Evolutionary conservation across 2,329 filamentous ascomycete species (phyloP).

Genomic region (Oidium heveae): DNA sequence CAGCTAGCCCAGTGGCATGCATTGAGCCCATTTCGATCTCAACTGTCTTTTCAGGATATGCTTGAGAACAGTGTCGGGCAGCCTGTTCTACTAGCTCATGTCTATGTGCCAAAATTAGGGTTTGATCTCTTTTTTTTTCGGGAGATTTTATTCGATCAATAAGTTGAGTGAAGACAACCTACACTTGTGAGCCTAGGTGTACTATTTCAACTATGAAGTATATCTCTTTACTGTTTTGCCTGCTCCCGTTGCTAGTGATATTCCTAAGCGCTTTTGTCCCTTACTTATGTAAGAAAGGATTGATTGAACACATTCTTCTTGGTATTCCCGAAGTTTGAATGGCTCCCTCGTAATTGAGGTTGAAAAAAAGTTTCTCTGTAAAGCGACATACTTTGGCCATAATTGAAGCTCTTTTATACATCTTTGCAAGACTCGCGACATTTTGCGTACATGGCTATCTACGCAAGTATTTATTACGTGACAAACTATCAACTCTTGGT

Average conservation of each 20-base stretch:
- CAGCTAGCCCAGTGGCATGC: constrained; percentile 53
- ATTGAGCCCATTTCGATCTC: constrained; percentile 78
- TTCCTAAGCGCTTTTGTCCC: constrained; percentile 56
- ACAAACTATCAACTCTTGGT: too few species aligned
- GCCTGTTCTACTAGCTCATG: constrained; percentile 89
- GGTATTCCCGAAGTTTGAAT: constrained; percentile 53
- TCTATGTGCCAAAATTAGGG: constrained; percentile 76
- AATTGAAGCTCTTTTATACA: constrained; percentile 4
- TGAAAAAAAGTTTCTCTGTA: constrained; percentile 4
- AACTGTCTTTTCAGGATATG: constrained; percentile 58
- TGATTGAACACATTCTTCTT: constrained; percentile 74
- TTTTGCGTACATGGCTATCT: constrained; percentile 2
- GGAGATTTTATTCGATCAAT: constrained; percentile 48
- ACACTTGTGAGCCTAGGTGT: constrained; percentile 3
- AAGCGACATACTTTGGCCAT: constrained; percentile 3
- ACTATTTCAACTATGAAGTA: too few species aligned
- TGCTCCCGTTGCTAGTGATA: constrained; percentile 69
- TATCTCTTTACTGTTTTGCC: constrained; percentile 40
- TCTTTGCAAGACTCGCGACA: constrained; percentile 13
- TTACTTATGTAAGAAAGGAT: constrained; percentile 42
- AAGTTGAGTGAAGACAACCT: constrained; percentile 91
- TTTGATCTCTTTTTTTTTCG: constrained; percentile 37
- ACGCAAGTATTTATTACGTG: too few species aligned
- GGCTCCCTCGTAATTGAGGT: constrained; percentile 3
- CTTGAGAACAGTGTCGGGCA: constrained; percentile 52